phyloP scores from a whole-genome alignment of 2,329 filamentous ascomycete genomes.

The Didymella glomerata region DNA sequence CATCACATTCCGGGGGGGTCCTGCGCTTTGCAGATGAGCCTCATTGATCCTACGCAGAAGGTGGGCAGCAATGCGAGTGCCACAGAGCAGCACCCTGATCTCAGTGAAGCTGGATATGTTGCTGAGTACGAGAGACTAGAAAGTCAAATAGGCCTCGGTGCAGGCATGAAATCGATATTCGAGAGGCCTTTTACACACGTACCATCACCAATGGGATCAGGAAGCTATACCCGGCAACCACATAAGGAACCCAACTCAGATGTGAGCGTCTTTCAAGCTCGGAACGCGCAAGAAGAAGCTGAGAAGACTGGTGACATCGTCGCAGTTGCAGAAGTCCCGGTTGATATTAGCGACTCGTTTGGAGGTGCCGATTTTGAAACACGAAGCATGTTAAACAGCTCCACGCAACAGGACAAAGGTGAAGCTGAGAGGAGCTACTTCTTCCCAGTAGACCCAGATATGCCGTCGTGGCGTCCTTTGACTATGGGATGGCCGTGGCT shows the following conservation, averaged over 20 bases:
- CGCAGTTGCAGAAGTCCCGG: constrained; percentile 51
- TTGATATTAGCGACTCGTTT: constrained; percentile 55
- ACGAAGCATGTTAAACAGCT: constrained; percentile 36
- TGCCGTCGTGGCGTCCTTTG: constrained; percentile 52
- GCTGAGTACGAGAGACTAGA: constrained; percentile 50
- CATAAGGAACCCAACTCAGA: constrained; percentile 32
- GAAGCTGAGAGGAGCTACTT: constrained; percentile 49
- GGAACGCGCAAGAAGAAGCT: constrained; percentile 54
- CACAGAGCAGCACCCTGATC: constrained; percentile 32
- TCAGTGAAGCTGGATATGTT: constrained; percentile 44
- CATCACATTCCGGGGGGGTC: constrained; percentile 42
- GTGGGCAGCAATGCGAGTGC: constrained; percentile 24
- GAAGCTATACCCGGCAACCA: constrained; percentile 31
- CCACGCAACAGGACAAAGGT: constrained; percentile 27
- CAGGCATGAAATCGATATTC: constrained; percentile 47
- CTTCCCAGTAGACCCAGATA: constrained; percentile 52
- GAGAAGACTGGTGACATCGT: constrained; percentile 56
- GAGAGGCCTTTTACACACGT: constrained; percentile 47
- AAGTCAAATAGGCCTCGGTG: constrained; percentile 47
- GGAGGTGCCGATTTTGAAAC: constrained; percentile 48
- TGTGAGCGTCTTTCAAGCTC: constrained; percentile 29
- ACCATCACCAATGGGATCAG: constrained; percentile 21
- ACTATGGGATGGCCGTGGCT: constrained; percentile 52
- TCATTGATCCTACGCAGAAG: constrained; percentile 29
- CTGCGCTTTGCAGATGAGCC: constrained; percentile 42